Evolutionary conservation across 805 yeast genomes (phyloP), one percentile per base, ranked within the genome.

Genomic region (Starmerella potacharoeniae): DNA sequence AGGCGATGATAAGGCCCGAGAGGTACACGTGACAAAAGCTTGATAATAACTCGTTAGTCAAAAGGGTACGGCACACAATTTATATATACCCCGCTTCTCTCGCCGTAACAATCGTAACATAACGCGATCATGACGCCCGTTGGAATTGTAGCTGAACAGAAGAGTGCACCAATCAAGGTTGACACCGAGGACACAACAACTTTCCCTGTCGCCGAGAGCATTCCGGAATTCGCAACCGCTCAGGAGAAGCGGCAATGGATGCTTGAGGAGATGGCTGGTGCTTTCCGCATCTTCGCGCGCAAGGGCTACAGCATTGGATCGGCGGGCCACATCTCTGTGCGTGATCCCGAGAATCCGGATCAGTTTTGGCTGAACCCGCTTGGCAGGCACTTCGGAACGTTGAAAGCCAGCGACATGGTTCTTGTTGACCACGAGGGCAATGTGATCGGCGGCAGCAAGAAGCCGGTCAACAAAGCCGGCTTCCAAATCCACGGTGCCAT

Each of bases 291-390:
- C 1, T 85, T 87, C 67, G 89, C 86, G n/a, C 76, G 95, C 65
- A 79, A 78, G 61, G 87, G 86, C 16, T 86, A 71, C 68, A 74
- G 81, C 16, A 88, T 85, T 67, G 95, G 95, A 14, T 68, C 80
- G 22, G 88, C 95, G 0, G 96, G 96, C 28, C 96, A 87, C 66
- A 86, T 87, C 55, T 83, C 93, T 8, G 77, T 87, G 11, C 77
- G 93, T 62, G 96, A 87, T 65, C 95, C 96, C 3, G 80, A 84
- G 45, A 80, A 83, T 59, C 84, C 84, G n/a, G 67, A 74, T 47
- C 84, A 91, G 3, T 87, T 87, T 68, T 87, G 95, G 95, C 85
- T 87, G 67, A 87, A 87, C 69, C 95, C 96, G 5, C 72, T 87
- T 59, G 91, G 84, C n/a, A 77, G 75, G 60, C 95, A 87, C 68